phyloP scores from a whole-genome alignment of 2,329 filamentous ascomycete species.

The Lachnellula suecica region DNA sequence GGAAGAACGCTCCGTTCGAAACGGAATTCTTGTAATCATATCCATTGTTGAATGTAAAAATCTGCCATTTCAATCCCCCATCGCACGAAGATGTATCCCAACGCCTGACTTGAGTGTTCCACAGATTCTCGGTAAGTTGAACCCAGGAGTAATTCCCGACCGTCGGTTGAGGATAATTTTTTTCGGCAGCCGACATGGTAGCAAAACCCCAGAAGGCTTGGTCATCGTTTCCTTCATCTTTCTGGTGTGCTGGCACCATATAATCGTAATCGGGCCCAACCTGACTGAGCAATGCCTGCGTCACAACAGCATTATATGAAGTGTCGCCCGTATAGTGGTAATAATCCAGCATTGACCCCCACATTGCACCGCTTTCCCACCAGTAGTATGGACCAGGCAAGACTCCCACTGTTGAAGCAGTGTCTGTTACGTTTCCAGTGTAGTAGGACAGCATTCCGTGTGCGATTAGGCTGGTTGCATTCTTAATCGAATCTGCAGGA shows the following conservation, averaged over 20 bases:
- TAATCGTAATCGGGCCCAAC: slow-evolving; percentile 58
- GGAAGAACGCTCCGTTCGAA: slow-evolving; percentile 81
- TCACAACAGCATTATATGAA: slow-evolving; percentile 61
- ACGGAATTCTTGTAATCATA: slow-evolving; percentile 83
- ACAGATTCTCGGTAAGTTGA: slow-evolving; percentile 67
- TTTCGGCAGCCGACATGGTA: slow-evolving; percentile 67
- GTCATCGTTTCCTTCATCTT: slow-evolving; percentile 72
- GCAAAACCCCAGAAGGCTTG: slow-evolving; percentile 73
- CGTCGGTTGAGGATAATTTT: slow-evolving; percentile 63
- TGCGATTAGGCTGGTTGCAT: slow-evolving; percentile 60
- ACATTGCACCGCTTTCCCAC: slow-evolving; percentile 50
- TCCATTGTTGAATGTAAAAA: slow-evolving; percentile 74
- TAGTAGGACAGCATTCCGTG: slow-evolving; percentile 64
- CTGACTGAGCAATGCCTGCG: slow-evolving; percentile 60
- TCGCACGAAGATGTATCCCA: slow-evolving; percentile 69
- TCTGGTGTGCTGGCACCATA: slow-evolving; percentile 54
- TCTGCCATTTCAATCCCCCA: slow-evolving; percentile 80
- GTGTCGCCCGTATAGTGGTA: slow-evolving; percentile 54
- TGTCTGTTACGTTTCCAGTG: slow-evolving; percentile 57
- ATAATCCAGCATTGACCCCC: slow-evolving; percentile 30
- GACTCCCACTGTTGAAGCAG: slow-evolving; percentile 55
- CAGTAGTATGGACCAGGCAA: slow-evolving; percentile 65
- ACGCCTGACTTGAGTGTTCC: slow-evolving; percentile 67
- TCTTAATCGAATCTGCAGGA: slow-evolving; percentile 56
- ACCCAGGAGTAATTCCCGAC: slow-evolving; percentile 60